phyloP scores from a whole-genome alignment of 805 yeast genomes.

The Saccharomycopsis malanga region DNA sequence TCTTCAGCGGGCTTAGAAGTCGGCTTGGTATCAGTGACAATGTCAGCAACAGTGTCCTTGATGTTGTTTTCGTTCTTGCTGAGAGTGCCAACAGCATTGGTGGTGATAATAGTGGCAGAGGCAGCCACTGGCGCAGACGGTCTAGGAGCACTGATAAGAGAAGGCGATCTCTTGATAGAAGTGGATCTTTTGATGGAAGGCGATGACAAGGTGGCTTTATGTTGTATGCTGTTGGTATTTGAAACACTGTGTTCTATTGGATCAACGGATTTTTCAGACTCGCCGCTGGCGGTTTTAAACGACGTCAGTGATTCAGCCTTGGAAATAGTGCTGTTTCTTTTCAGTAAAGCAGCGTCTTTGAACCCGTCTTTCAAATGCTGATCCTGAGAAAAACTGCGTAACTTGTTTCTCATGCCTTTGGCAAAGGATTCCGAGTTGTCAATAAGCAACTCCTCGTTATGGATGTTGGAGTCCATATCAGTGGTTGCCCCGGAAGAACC shows the following conservation, averaged over 20 bases:
- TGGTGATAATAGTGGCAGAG: slow-evolving; percentile 7
- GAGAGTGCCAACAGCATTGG: slow-evolving; percentile 13
- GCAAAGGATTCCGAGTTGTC: slow-evolving; percentile 15
- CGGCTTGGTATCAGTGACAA: background rate
- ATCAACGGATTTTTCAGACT: too few species aligned
- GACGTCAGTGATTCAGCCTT: background rate
- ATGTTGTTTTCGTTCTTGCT: slow-evolving; percentile 2
- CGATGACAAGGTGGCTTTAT: background rate
- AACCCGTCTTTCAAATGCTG: too few species aligned
- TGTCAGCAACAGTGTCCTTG: background rate
- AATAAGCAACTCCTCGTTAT: slow-evolving; percentile 7
- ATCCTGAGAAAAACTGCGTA: too few species aligned
- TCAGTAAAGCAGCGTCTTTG: background rate
- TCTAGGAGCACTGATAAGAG: slow-evolving; percentile 3
- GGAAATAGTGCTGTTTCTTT: background rate
- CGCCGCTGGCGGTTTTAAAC: slow-evolving; percentile 3
- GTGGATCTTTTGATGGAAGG: background rate
- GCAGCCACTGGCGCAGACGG: background rate
- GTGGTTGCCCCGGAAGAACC: background rate
- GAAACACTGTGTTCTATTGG: too few species aligned
- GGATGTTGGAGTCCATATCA: background rate
- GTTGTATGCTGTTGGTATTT: too few species aligned
- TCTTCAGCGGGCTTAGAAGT: background rate
- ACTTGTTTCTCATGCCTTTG: slow-evolving; percentile 12
- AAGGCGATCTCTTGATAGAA: slow-evolving; percentile 5